phyloP scores from a whole-genome alignment of 495 filamentous ascomycete species.

The Chaetomidium leptoderma region DNA sequence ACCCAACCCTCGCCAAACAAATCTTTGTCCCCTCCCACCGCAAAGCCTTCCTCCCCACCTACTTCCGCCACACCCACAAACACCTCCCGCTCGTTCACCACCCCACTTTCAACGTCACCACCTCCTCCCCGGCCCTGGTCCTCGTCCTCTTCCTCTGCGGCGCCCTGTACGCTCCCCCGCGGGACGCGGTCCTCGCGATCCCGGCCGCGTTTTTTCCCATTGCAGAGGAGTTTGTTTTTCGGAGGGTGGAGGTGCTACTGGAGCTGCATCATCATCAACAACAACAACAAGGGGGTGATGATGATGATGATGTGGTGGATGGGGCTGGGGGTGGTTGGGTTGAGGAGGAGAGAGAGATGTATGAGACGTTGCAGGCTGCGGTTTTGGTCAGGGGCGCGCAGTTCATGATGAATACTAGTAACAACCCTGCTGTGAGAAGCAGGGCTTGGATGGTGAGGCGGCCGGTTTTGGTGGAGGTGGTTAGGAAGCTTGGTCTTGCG shows the following conservation, averaged over 20 bases:
- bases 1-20: constrained; percentile 26
- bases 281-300: too few species aligned
- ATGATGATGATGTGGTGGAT: too few species aligned
- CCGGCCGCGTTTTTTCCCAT: neutral
- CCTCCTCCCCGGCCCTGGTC: neutral
- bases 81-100: constrained; percentile 16
- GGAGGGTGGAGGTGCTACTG: neutral
- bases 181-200: neutral
- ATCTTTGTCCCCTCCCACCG: constrained; percentile 24
- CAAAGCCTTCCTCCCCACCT: constrained; percentile 5
- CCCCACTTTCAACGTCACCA: constrained; percentile 2
- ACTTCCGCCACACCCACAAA: constrained; percentile 15
- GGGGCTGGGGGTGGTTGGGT: neutral
- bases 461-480: constrained; percentile 5
- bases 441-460: neutral
- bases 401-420: neutral
- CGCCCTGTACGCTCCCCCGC: neutral
- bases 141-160: constrained; percentile 9
- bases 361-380: constrained; percentile 16
- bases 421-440: neutral
- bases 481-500: constrained; percentile 6
- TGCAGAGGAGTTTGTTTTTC: constrained; percentile 6
- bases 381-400: constrained; percentile 11
- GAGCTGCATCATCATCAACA: too few species aligned
- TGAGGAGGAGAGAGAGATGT: neutral